Conservation (phyloP, 1,284 basidiomycete genomes). For the Singerocomus inundabilis region DNA sequence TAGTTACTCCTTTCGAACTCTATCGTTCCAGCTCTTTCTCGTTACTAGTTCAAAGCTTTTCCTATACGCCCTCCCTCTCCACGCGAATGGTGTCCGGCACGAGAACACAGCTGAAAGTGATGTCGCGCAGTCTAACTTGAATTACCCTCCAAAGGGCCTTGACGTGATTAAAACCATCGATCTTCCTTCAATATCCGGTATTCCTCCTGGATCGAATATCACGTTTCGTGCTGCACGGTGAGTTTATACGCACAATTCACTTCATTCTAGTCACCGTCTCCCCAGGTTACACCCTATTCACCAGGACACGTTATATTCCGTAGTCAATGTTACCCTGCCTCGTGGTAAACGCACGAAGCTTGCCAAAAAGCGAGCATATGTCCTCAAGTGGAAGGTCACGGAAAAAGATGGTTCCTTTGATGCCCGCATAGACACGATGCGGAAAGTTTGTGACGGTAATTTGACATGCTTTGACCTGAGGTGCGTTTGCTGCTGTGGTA, state of each 20-base stretch:
- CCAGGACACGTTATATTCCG: constrained; percentile 62
- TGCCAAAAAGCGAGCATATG: constrained; percentile 54
- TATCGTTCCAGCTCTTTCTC: constrained; percentile 52
- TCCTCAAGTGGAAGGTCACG: constrained; percentile 64
- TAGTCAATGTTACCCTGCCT: constrained; percentile 68
- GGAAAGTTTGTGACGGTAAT: constrained; percentile 73
- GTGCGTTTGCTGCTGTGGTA: constrained; percentile 38
- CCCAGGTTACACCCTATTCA: constrained; percentile 61
- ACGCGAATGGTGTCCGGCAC: constrained; percentile 5
- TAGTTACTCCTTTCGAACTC: constrained; percentile 2
- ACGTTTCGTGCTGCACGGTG: constrained; percentile 76
- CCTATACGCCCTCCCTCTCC: constrained; percentile 51
- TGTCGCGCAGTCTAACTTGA: not conserved
- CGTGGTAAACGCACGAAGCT: constrained; percentile 53
- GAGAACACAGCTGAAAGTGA: constrained; percentile 42
- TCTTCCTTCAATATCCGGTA: constrained; percentile 50
- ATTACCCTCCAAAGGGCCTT: constrained; percentile 34
- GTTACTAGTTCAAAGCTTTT: constrained; percentile 61
- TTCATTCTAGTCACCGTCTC: constrained; percentile 18
- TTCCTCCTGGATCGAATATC: constrained; percentile 43
- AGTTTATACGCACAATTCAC: constrained; percentile 16
- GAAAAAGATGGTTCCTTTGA: constrained; percentile 39
- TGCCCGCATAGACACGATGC: constrained; percentile 44
- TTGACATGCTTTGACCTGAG: constrained; percentile 87
- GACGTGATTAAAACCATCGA: constrained; percentile 51